Conservation (phyloP, 2,329 filamentous ascomycete genomes). For the Hymenoscyphus occultus region DNA sequence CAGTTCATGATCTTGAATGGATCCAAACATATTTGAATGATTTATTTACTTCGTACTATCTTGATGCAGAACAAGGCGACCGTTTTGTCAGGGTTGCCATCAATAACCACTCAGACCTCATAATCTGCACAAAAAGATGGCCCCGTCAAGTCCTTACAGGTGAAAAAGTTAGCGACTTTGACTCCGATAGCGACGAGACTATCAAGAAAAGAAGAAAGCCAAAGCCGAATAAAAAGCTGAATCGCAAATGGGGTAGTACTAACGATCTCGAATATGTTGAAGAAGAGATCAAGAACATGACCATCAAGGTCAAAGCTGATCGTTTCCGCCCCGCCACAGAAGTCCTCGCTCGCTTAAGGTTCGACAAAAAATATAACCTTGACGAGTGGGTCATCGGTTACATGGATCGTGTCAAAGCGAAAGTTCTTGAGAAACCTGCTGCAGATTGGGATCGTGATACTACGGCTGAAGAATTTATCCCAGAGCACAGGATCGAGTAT, state of each 20-base stretch:
- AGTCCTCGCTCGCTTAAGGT: slow-evolving; percentile 25
- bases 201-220: slow-evolving; percentile 1
- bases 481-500: slow-evolving; percentile 61
- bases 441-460: slow-evolving; percentile 22
- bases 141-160: slow-evolving; percentile 15
- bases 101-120: slow-evolving; percentile 8
- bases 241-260: no score
- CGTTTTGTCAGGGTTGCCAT: slow-evolving; percentile 14
- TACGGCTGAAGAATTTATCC: slow-evolving; percentile 63
- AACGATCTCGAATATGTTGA: no score
- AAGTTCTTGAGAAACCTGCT: slow-evolving; percentile 19
- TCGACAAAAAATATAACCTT: slow-evolving; percentile 24
- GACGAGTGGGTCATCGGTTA: slow-evolving; percentile 30
- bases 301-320: background rate
- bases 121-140: slow-evolving; percentile 15
- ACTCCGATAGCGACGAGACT: background rate
- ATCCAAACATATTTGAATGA: no score
- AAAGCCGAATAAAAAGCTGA: background rate
- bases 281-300: no score
- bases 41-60: no score
- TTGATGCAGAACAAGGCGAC: background rate
- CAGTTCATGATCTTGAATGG: background rate
- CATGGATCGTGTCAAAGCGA: slow-evolving; percentile 20
- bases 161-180: slow-evolving; percentile 4
- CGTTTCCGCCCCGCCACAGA: slow-evolving; percentile 23